Evolutionary conservation across 1,284 basidiomycete genomes (phyloP).

Genomic region (Marasmius oreades): DNA sequence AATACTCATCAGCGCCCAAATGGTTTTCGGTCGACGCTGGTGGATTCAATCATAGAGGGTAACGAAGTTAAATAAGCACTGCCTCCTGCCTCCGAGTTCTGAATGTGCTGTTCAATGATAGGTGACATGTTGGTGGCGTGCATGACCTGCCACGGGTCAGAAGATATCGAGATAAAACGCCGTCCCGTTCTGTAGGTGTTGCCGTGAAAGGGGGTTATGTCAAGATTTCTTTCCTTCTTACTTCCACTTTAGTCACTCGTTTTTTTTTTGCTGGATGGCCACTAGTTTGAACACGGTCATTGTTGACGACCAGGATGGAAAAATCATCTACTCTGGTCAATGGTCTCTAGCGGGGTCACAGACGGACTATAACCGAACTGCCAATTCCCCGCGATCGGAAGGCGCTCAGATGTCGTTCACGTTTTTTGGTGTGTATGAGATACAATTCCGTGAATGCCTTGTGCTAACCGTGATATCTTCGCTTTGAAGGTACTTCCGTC

Average conservation of each 20-base stretch:
- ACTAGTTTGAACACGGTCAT: conserved; percentile 15
- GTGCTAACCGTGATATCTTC: not conserved
- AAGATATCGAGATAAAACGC: not conserved
- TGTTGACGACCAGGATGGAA: conserved; percentile 23
- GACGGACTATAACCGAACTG: conserved; percentile 19
- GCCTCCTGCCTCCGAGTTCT: too few species aligned
- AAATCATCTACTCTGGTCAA: conserved; percentile 19
- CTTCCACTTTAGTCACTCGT: not conserved
- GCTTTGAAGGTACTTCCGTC: conserved; percentile 16
- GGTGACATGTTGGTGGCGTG: too few species aligned
- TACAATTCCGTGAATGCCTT: not conserved
- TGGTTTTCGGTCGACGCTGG: too few species aligned
- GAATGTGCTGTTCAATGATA: too few species aligned
- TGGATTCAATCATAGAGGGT: too few species aligned
- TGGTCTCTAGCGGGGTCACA: conserved; percentile 19
- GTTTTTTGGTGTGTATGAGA: conserved; percentile 19
- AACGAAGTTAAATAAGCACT: too few species aligned
- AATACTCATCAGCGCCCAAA: too few species aligned
- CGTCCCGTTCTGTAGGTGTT: not conserved
- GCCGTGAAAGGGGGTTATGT: not conserved
- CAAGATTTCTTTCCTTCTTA: not conserved
- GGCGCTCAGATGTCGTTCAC: conserved; percentile 20
- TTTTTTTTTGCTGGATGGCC: conserved; percentile 1
- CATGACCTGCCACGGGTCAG: too few species aligned
- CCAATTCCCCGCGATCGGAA: conserved; percentile 15